Percentiles rank a stretch among this genome's conserved stretches.
These are phyloP conservation scores for Fusarium sarcochroum DNA, from an alignment of 2,329 filamentous ascomycete species.

Conservation along the genomic window DNA sequence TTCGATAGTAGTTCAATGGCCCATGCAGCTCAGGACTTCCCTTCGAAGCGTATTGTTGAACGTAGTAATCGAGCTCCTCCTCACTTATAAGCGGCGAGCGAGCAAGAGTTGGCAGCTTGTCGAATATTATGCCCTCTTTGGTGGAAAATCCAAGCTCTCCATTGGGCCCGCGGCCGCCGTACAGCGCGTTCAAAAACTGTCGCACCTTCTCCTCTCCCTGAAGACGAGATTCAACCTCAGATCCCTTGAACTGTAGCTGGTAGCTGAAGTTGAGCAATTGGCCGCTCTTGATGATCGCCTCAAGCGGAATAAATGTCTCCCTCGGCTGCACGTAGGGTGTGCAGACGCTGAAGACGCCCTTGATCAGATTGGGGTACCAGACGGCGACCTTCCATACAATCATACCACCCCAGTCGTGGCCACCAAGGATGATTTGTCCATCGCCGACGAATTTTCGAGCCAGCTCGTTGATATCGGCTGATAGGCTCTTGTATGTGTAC, in stretches of 20 bases:
- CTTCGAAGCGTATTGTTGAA: slow-evolving; percentile 76
- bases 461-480: slow-evolving; percentile 82
- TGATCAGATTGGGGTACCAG: slow-evolving; percentile 80
- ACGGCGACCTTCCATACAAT: slow-evolving; percentile 81
- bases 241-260: slow-evolving; percentile 83
- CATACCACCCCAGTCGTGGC: slow-evolving; percentile 92
- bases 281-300: slow-evolving; percentile 69
- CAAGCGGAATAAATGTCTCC: slow-evolving; percentile 67
- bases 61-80: slow-evolving; percentile 84
- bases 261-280: slow-evolving; percentile 81
- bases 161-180: slow-evolving; percentile 72
- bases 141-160: slow-evolving; percentile 72
- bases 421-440: slow-evolving; percentile 81
- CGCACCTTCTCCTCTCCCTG: slow-evolving; percentile 73
- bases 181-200: slow-evolving; percentile 79
- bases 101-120: slow-evolving; percentile 70
- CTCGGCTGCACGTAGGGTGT: slow-evolving; percentile 77
- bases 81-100: slow-evolving; percentile 72
- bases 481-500: slow-evolving; percentile 80
- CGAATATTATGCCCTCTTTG: slow-evolving; percentile 73
- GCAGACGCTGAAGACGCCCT: slow-evolving; percentile 83
- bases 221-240: slow-evolving; percentile 72
- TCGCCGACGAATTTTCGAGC: slow-evolving; percentile 67
- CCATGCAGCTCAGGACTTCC: slow-evolving; percentile 74
- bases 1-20: slow-evolving; percentile 91